Base-by-base conservation (phyloP, 768 basidiomycete species). In the Termitomyces sp. region DNA sequence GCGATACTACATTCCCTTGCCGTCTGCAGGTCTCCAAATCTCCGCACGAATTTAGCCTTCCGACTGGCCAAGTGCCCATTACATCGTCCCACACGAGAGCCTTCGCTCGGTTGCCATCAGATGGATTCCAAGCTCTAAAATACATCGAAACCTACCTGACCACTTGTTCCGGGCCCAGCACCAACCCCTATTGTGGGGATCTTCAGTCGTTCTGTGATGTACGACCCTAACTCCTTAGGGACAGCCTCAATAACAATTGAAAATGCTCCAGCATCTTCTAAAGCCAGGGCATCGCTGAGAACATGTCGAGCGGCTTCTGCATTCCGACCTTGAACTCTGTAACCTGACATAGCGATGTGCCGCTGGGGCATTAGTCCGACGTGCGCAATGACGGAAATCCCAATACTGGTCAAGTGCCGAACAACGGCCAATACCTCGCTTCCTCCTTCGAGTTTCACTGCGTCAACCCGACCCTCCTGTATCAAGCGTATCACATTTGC, bases 131-230 rank as follows among this genome's bases (percentile, higher is more conserved):
- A 33, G 16, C 49, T 33, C 16, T 7, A 24, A 54, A 36, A 8
- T 15, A 52, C 51, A 58, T 64, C 22, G 46, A 4, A 44, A 55
- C 46, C 7, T 59, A 80, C 83, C 79, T 96, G 96, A 2, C 96
- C 96, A 66, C 76, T 86, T 42, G 91, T 94, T 40, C 79, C 79
- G 11, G 87, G 83, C 2, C 96, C 96, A 0, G 96, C 96, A 39
- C 96, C 96, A 63, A 99, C 97, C 6, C 96, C 96, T 66, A 99
- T 97, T 1, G 95, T 98, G 32, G 93, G 90, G 24, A 95, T 84
- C 35, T 69, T 73, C 57, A 96, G 74, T 11, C 76, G 73, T 22
- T 81, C 77, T 3, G 95, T 95, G 70, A 98, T 84, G 68, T 88
- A 87, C 63, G 78, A 76, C 0, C 88, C 96, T 20, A 99, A 76